Conservation (phyloP, 78 protist species). For the Bodo saltans region DNA sequence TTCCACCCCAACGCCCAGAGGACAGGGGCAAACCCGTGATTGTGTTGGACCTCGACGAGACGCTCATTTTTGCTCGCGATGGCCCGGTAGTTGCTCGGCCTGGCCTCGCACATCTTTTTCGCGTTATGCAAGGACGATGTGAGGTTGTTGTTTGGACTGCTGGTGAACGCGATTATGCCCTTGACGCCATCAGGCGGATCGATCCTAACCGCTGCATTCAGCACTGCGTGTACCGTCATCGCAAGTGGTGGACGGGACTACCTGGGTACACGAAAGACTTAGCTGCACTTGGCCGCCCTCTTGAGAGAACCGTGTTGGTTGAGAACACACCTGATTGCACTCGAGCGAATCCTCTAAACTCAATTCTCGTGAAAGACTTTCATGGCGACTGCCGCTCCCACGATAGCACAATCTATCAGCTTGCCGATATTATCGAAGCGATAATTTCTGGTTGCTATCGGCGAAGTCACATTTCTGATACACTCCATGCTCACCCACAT, state of each 20-base stretch:
- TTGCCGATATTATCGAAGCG: too few relatives aligned
- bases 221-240: constrained; percentile 28
- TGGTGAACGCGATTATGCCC: constrained; percentile 10
- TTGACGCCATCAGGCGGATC: neutral
- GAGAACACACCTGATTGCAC: constrained; percentile 33
- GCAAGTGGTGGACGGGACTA: neutral
- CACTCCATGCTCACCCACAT: too few relatives aligned
- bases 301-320: neutral
- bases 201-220: neutral
- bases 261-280: neutral
- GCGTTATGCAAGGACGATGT: neutral
- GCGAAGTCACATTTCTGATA: too few relatives aligned
- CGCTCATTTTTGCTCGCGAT: constrained; percentile 14
- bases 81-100: constrained; percentile 11
- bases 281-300: neutral
- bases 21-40: neutral
- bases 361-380: constrained; percentile 9
- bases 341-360: neutral
- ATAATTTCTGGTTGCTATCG: too few relatives aligned
- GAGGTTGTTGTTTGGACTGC: constrained; percentile 30
- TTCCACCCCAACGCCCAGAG: neutral
- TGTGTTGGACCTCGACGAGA: constrained; percentile 28
- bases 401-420: too few relatives aligned
- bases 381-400: too few relatives aligned
- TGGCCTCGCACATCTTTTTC: neutral